These are phyloP conservation scores for Citrullus colocynthis DNA, from an alignment of 306 rosid genomes.

Conservation along the genomic window DNA sequence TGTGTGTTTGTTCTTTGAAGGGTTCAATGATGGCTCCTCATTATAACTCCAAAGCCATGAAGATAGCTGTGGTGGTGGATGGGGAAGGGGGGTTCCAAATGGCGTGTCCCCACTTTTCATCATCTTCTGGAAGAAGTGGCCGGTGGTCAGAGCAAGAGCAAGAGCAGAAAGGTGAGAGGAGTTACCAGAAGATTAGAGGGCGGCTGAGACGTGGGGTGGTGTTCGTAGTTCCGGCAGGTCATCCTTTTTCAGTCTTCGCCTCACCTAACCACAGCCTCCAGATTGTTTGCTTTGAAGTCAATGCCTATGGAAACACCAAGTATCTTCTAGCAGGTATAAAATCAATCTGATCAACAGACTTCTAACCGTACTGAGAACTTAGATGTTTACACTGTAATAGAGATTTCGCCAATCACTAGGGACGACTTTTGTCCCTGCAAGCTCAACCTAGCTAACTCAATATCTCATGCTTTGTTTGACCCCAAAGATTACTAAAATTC, in stretches of 20 bases:
- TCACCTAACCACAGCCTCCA: not conserved
- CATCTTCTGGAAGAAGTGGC: not conserved
- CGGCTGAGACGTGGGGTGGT: not conserved
- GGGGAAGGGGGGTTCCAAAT: not conserved
- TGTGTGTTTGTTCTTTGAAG: not conserved
- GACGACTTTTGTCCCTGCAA: not conserved
- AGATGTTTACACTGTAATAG: not conserved
- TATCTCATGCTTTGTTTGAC: not conserved
- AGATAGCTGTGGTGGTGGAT: not conserved
- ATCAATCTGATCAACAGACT: not conserved
- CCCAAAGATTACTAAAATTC: too few species aligned
- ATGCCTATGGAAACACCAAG: not conserved
- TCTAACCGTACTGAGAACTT: not conserved
- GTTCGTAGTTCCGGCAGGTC: not conserved
- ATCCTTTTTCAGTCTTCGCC: not conserved
- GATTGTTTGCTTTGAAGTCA: constrained; percentile 1
- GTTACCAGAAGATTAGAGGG: constrained; percentile 1
- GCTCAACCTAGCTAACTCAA: not conserved
- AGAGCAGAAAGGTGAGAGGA: not conserved
- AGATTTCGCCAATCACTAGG: not conserved
- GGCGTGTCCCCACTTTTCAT: not conserved
- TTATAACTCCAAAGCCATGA: not conserved
- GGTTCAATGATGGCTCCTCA: constrained; percentile 7
- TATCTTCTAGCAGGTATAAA: not conserved
- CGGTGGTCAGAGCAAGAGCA: not conserved